These are phyloP conservation scores for Nepenthes gracilis DNA, from an alignment of 148 eudicot genomes.

Conservation along the genomic window DNA sequence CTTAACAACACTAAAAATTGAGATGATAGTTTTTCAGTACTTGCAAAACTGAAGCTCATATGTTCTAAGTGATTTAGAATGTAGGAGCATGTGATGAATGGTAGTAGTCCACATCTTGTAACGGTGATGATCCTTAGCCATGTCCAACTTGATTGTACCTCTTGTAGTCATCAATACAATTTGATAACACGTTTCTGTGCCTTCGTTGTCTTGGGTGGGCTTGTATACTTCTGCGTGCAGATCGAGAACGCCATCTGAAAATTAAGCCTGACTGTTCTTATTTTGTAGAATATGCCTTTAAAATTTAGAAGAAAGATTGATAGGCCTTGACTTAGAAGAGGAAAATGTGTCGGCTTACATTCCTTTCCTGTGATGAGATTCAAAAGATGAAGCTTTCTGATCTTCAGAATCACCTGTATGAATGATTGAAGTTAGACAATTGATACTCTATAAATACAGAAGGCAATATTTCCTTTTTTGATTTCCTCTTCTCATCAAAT, in stretches of 20 bases:
- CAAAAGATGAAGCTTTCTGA: constrained; percentile 49
- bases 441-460: background rate
- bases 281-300: too few relatives aligned
- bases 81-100: constrained; percentile 57
- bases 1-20: background rate
- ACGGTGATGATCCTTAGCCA: constrained; percentile 60
- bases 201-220: constrained; percentile 42
- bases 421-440: background rate
- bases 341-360: constrained; percentile 32
- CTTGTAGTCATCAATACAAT: constrained; percentile 56
- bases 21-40: constrained; percentile 11
- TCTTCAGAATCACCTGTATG: constrained; percentile 62
- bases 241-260: constrained; percentile 47
- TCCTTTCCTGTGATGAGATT: constrained; percentile 56
- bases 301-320: background rate
- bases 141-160: constrained; percentile 70
- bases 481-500: too few relatives aligned
- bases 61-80: constrained; percentile 50
- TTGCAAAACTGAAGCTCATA: constrained; percentile 60
- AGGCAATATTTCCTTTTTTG: too few relatives aligned
- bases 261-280: background rate
- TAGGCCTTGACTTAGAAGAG: background rate
- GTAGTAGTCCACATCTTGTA: constrained; percentile 73
- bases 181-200: constrained; percentile 54
- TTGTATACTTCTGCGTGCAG: constrained; percentile 68